These are phyloP conservation scores for Helotiales sp. DNA, from an alignment of 2,329 filamentous ascomycete genomes.

Conservation along the genomic window DNA sequence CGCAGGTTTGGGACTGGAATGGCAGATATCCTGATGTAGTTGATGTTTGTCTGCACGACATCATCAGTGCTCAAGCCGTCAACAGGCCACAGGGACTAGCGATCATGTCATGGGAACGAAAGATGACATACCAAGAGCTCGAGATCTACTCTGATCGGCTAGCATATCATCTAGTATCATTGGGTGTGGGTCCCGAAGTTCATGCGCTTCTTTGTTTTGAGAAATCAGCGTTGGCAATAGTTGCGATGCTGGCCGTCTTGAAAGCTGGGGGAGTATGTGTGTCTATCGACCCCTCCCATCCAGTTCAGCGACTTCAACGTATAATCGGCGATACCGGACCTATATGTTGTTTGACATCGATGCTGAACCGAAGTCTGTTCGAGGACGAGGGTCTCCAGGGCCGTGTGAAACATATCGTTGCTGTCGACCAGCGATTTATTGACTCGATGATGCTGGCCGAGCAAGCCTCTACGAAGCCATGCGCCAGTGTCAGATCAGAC, in stretches of 20 bases:
- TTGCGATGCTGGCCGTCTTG: conserved; percentile 37
- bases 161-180: conserved; percentile 17
- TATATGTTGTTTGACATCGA: conserved; percentile 1
- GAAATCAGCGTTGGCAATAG: conserved; percentile 37
- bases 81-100: conserved; percentile 29
- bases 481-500: neutral
- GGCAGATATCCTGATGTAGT: conserved; percentile 17
- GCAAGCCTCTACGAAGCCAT: neutral
- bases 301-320: conserved; percentile 29
- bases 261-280: conserved; percentile 40
- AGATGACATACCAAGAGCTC: conserved; percentile 33
- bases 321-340: neutral
- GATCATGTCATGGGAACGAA: conserved; percentile 35
- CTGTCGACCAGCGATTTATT: neutral
- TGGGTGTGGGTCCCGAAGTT: conserved; percentile 10
- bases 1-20: conserved; percentile 27
- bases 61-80: conserved; percentile 21
- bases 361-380: neutral
- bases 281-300: conserved; percentile 39
- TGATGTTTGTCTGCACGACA: conserved; percentile 29
- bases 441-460: neutral
- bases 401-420: neutral
- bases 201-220: conserved; percentile 38
- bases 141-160: conserved; percentile 29
- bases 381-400: neutral